Evolutionary conservation across 2,329 filamentous ascomycete species (phyloP).

Genomic region (Penicillium concentricum): DNA sequence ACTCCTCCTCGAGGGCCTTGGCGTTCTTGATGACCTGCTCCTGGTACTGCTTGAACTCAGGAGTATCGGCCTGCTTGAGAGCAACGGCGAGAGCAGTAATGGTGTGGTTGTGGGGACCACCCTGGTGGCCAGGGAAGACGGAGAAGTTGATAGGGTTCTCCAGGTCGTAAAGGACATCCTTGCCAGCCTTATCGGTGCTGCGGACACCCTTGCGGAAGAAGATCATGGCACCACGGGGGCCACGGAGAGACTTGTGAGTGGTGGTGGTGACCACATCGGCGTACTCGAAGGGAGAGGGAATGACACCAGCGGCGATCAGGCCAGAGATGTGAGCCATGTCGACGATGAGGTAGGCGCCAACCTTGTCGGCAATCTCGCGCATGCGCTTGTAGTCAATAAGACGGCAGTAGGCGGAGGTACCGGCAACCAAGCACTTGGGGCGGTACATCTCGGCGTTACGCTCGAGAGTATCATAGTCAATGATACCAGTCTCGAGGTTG

Average conservation of each 20-base stretch:
- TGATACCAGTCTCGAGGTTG: conserved; percentile 84
- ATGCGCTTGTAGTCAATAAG: conserved; percentile 94
- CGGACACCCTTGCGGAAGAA: conserved; percentile 95
- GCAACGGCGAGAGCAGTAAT: conserved; percentile 94
- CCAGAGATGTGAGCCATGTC: conserved; percentile 99
- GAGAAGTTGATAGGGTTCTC: conserved; percentile 92
- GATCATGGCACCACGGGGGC: conserved; percentile 94
- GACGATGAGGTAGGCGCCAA: conserved; percentile 86
- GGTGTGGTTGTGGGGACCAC: conserved; percentile 97
- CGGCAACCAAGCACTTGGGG: conserved; percentile 92
- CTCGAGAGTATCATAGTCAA: conserved; percentile 91
- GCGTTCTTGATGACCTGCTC: conserved; percentile 86
- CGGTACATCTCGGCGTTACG: conserved; percentile 84
- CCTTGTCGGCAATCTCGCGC: conserved; percentile 85
- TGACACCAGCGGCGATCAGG: conserved; percentile 84
- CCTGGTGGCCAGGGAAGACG: conserved; percentile 97
- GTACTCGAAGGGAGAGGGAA: conserved; percentile 83
- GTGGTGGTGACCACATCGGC: conserved; percentile 97
- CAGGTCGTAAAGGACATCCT: conserved; percentile 83
- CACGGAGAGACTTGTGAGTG: conserved; percentile 94
- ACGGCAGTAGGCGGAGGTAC: conserved; percentile 92
- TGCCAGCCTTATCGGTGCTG: conserved; percentile 80
- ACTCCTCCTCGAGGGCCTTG: conserved; percentile 78
- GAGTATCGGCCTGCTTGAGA: conserved; percentile 84
- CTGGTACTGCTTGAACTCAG: conserved; percentile 92